Evolutionary conservation across 768 basidiomycete genomes (phyloP), one percentile per base, ranked within the genome.

Genomic region (Boletus pseudopeckii): DNA sequence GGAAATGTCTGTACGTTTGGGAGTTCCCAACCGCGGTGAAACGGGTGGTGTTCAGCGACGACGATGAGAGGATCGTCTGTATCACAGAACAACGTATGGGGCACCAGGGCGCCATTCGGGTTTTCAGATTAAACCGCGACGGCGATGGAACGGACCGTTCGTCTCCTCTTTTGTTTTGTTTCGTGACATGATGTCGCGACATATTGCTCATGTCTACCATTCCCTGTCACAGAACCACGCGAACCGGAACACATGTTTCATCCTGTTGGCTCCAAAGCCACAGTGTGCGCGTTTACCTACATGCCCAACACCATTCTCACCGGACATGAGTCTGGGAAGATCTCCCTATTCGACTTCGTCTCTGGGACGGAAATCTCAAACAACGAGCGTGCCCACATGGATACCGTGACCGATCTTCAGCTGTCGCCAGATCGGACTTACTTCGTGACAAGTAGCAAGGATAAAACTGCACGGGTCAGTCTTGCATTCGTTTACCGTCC

Each of bases 81-180:
- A 91, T 98, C 63, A 98, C 97, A 2, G 97, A 98, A 73, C 94
- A 97, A 74, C 88, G 97, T 51, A 94, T 94, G 90, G 97, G 96
- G 1, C 73, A 83, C 71, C 89, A 91, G 64, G 90, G 92, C 60
- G 87, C 93, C 22, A 90, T 99, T 64, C 83, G 94, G 24, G 87
- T 98, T 46, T 98, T 95, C 70, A 72, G 84, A 56, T 82, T 99
- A 65, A 91, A 92, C 75, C 76, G 85, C 39, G 88, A 90, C 26
- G 85, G 82, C 8, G 92, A 96, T 66, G 88, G 85, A 22, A 82
- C 82, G 42, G 74, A 86, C 55, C 95, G 93, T 96, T 64, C 59
- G 92, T 58, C 33, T 6, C 32, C 33, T n/a, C 33, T 11, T 45
- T 11, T 44, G n/a, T 1, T 14, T 42, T 22, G 0, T 49, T 13